A percentile compares a stretch with the other conserved stretches of the same genome.
These are phyloP conservation scores for Podila horticola DNA, from an alignment of 192 early-diverging fungal genomes.

Conservation along the genomic window DNA sequence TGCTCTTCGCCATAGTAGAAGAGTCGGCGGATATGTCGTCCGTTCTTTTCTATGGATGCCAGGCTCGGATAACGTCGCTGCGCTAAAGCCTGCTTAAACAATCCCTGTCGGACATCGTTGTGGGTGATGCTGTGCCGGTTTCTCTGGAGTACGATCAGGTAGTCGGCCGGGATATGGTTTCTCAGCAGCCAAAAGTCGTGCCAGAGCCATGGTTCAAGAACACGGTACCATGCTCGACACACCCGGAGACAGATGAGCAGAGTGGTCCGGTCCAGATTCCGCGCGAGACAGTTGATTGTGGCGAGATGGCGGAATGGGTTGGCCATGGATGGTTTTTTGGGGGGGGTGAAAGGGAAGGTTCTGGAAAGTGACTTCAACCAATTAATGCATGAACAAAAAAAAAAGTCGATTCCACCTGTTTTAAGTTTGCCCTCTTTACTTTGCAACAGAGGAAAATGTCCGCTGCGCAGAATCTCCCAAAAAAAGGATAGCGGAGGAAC, in stretches of 20 bases:
- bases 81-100: not conserved
- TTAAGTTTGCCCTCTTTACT: too few species aligned
- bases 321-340: not conserved
- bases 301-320: not conserved
- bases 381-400: too few species aligned
- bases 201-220: conserved; percentile 13
- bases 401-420: too few species aligned
- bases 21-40: conserved; percentile 5
- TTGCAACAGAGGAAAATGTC: too few species aligned
- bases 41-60: conserved; percentile 10
- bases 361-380: too few species aligned
- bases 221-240: conserved; percentile 9
- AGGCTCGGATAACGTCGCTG: not conserved
- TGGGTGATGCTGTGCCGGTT: not conserved
- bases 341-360: too few species aligned
- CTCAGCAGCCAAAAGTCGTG: conserved; percentile 15
- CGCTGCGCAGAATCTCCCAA: too few species aligned
- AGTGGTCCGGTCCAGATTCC: not conserved
- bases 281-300: not conserved
- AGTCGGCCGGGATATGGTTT: not conserved
- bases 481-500: too few species aligned
- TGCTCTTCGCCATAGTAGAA: conserved; percentile 16
- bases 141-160: not conserved
- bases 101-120: not conserved
- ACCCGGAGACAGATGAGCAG: conserved; percentile 7